A percentile compares a stretch with the other conserved stretches of the same genome.
Conservation (phyloP, 805 yeast genomes). For the Kodamaea kakaduensis region DNA sequence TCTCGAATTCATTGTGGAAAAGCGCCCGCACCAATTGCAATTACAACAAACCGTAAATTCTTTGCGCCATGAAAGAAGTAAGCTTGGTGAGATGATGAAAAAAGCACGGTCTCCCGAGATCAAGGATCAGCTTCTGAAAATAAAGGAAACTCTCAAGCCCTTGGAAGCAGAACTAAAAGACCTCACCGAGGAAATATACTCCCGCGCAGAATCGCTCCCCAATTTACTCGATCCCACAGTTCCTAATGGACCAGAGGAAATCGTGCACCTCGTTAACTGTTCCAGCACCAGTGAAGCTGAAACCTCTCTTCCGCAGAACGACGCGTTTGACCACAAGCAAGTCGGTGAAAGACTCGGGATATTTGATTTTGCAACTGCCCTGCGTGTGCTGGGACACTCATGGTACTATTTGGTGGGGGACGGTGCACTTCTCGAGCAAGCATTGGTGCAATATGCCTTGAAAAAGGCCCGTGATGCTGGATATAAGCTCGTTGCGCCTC, state of each 20-base stretch:
- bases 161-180: constrained; percentile 22
- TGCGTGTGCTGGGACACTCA: constrained; percentile 76
- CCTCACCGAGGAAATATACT: constrained; percentile 35
- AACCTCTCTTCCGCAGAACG: constrained; percentile 11
- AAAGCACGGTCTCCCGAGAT: constrained; percentile 10
- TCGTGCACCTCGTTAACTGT: constrained; percentile 54
- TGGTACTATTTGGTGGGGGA: constrained; percentile 84
- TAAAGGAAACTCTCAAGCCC: constrained; percentile 24
- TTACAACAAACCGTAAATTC: constrained; percentile 20
- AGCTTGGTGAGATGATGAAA: constrained; percentile 23
- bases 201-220: constrained; percentile 54
- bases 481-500: constrained; percentile 72
- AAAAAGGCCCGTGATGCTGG: constrained; percentile 62
- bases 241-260: constrained; percentile 31
- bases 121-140: constrained; percentile 17
- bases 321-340: constrained; percentile 53
- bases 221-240: constrained; percentile 54
- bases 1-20: constrained; percentile 24
- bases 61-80: constrained; percentile 26
- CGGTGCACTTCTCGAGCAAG: constrained; percentile 87
- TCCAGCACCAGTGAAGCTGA: constrained; percentile 26
- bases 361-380: constrained; percentile 67
- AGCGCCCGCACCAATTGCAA: constrained; percentile 23
- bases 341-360: constrained; percentile 68
- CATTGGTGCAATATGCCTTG: constrained; percentile 76